These are phyloP conservation scores for Aphanomyces euteiches DNA, from an alignment of 352 stramenopile species.

Conservation along the genomic window DNA sequence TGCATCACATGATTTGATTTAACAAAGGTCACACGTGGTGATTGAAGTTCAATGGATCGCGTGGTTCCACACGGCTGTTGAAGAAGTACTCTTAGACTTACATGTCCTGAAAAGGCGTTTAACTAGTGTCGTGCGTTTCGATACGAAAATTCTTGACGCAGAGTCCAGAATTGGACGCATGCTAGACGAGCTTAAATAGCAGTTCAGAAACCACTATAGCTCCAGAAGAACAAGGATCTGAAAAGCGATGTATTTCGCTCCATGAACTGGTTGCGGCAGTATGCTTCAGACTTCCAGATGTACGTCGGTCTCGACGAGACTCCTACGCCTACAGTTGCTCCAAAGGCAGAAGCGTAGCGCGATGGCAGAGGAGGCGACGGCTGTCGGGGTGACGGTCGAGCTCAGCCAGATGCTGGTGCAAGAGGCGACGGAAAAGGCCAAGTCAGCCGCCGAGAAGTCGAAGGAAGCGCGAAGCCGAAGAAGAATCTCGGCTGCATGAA, in stretches of 20 bases:
- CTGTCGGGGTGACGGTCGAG: background rate
- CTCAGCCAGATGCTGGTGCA: background rate
- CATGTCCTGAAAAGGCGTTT: constrained; percentile 21
- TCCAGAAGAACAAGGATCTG: constrained; percentile 19
- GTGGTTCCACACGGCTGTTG: constrained; percentile 22
- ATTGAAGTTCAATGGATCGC: constrained; percentile 15
- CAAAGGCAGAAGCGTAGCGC: constrained; percentile 7
- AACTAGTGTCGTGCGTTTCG: constrained; percentile 12
- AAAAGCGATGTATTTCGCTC: constrained; percentile 23
- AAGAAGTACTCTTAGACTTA: constrained; percentile 14
- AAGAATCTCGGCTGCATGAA: constrained; percentile 18
- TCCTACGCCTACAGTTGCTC: background rate
- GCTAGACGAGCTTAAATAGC: constrained; percentile 19
- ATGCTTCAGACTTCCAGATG: background rate
- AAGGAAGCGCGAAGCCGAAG: background rate
- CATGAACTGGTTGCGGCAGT: constrained; percentile 19
- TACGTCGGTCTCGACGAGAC: constrained; percentile 23
- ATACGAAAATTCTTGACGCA: constrained; percentile 25
- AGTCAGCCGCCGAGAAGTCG: background rate
- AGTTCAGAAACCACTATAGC: constrained; percentile 10
- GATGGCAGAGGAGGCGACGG: background rate
- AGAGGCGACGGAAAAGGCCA: background rate
- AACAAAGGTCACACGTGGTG: constrained; percentile 20
- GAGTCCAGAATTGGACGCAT: constrained; percentile 20
- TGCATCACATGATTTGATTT: constrained; percentile 14